Conservation (phyloP, 179 eudicot species). For the Silene noctiflora region DNA sequence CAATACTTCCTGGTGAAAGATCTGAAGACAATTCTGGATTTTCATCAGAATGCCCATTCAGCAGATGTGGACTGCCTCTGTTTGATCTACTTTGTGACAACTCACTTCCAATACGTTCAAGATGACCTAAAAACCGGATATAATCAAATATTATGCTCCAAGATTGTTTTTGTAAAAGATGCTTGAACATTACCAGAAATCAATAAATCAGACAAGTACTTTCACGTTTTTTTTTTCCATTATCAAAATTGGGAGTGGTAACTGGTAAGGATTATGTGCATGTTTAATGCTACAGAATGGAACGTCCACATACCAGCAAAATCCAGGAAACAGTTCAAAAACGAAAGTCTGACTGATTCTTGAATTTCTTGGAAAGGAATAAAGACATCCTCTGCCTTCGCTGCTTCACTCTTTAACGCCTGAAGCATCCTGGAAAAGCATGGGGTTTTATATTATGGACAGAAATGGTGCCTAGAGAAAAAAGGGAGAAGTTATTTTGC, state of each 20-base stretch:
- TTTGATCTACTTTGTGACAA: constrained; percentile 50
- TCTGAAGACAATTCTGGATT: constrained; percentile 44
- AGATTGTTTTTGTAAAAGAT: neutral
- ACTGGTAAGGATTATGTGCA: neutral
- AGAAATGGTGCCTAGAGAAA: neutral
- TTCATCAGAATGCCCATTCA: constrained; percentile 60
- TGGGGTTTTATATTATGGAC: constrained; percentile 10
- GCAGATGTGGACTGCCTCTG: constrained; percentile 47
- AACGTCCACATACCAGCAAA: constrained; percentile 63
- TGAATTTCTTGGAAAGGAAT: constrained; percentile 85
- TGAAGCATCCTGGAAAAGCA: constrained; percentile 73
- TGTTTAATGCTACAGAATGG: neutral
- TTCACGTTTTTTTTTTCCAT: neutral
- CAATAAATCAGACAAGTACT: neutral
- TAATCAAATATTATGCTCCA: constrained; percentile 6
- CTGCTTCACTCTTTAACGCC: constrained; percentile 60
- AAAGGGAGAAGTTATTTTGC: neutral
- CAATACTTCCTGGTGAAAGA: constrained; percentile 68
- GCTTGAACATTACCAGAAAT: neutral
- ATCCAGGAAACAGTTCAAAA: constrained; percentile 83
- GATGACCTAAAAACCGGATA: constrained; percentile 52
- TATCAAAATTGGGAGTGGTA: neutral
- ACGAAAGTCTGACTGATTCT: constrained; percentile 89
- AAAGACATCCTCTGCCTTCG: constrained; percentile 75
- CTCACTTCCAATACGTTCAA: constrained; percentile 75